Base-by-base conservation (phyloP, 2,329 filamentous ascomycete species). In the Bimuria novae-zelandiae region DNA sequence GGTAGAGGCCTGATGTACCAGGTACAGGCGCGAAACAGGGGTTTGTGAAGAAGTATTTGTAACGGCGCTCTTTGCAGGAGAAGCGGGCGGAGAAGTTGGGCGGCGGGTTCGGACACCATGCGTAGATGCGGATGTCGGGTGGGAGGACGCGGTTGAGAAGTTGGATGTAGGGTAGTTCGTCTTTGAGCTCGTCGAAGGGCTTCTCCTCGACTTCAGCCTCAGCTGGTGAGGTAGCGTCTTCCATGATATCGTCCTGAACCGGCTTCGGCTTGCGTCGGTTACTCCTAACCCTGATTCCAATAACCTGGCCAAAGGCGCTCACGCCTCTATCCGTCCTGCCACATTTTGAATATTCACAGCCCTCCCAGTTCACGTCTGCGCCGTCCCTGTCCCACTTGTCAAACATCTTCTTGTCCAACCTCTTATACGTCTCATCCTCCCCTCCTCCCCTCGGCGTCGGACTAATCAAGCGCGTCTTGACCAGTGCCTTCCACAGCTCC, bases 41-140 rank as follows among this genome's bases (percentile, higher is more conserved):
- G 70, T 97, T 91, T 0, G 94, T 97, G 78, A 99, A 99, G 79
- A 96, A 97, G 76, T 99, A 99, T 52, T 90, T 87, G 77, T 99
- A 99, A 61, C 89, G 88, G 19, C 94, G 84, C 75, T 97, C 92
- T 56, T 88, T 85, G 75, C 94, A 99, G 49, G 89, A 92, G 80
- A 97, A 97, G 35, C 94, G 87, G 4, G 94, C 94, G 29, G 90
- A 92, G 74, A 99, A 99, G 56, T 84, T 84, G 7, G 82, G 76
- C 0, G 92, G 90, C 14, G 89, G 90, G 25, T 84, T 80, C 0
- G 93, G 91, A 70, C 92, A 96, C 94, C 94, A 99, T 3, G 94
- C 94, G 30, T 97, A 82, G 53, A 96, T 80, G 55, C 91, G 85
- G 65, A 99, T 97, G 70, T 96, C 92, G 21, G 88, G 84, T 4